A percentile compares a stretch with the other conserved stretches of the same genome.
These are phyloP conservation scores for Macrolepiota fuliginosa DNA, from an alignment of 768 basidiomycete genomes.

Conservation along the genomic window DNA sequence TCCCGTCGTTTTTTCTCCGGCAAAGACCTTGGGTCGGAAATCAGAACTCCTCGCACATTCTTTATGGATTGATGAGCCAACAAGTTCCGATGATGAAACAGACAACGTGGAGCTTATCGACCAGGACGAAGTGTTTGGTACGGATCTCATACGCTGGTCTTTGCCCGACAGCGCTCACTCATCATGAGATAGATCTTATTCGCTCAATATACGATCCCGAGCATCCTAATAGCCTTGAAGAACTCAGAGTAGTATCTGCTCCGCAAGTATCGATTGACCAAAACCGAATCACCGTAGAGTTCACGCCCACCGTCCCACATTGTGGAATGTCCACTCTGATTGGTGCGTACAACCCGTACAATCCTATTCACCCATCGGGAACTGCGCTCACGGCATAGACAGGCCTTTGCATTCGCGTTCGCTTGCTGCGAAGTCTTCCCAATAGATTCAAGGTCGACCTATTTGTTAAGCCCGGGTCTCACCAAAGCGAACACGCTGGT, in stretches of 20 bases:
- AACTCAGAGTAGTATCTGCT: conserved; percentile 91
- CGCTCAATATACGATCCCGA: conserved; percentile 94
- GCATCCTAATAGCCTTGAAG: conserved; percentile 90
- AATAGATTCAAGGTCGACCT: conserved; percentile 95
- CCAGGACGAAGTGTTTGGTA: conserved; percentile 91
- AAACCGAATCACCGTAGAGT: conserved; percentile 83
- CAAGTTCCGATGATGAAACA: conserved; percentile 43
- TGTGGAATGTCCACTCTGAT: conserved; percentile 98
- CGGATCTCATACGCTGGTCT: conserved; percentile 12
- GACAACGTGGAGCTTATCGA: conserved; percentile 76
- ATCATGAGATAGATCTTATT: conserved; percentile 66
- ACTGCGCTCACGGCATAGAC: not conserved
- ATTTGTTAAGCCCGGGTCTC: conserved; percentile 87
- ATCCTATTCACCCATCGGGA: not conserved
- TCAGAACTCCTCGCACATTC: conserved; percentile 42
- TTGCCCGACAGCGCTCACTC: not conserved
- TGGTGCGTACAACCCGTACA: conserved; percentile 55
- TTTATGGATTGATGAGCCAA: conserved; percentile 59
- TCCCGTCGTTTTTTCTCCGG: conserved; percentile 71
- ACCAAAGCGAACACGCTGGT: conserved; percentile 93
- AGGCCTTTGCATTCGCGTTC: conserved; percentile 96
- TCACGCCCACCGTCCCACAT: conserved; percentile 97
- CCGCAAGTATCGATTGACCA: conserved; percentile 65
- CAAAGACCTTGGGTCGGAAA: conserved; percentile 44
- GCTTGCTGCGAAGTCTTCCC: conserved; percentile 86